phyloP scores from a whole-genome alignment of 2,329 filamentous ascomycete genomes.

The Exophiala sp. region DNA sequence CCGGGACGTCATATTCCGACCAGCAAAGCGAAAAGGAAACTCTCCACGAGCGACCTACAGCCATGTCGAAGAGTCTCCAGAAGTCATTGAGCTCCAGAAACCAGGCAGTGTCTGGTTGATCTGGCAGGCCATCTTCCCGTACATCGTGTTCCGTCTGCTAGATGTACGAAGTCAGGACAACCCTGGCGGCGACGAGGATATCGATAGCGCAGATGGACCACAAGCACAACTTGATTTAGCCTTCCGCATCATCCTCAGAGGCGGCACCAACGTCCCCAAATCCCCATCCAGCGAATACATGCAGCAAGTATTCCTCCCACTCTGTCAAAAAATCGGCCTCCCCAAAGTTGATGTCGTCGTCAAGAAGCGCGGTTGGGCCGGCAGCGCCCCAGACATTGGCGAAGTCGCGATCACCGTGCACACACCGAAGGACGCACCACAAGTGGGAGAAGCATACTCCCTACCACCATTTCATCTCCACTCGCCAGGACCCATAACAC shows the following conservation, averaged over 20 bases:
- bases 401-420: conserved; percentile 49
- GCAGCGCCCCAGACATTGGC: conserved; percentile 43
- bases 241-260: conserved; percentile 47
- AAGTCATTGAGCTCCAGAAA: conserved; percentile 43
- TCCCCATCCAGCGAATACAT: conserved; percentile 53
- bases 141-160: conserved; percentile 45
- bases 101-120: conserved; percentile 56
- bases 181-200: too few relatives aligned
- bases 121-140: conserved; percentile 59
- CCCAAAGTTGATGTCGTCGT: conserved; percentile 44
- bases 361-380: conserved; percentile 54
- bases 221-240: neutral
- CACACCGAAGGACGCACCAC: too few relatives aligned
- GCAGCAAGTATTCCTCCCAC: conserved; percentile 53
- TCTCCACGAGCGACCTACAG: neutral
- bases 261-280: conserved; percentile 56
- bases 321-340: conserved; percentile 50
- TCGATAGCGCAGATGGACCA: too few relatives aligned
- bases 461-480: too few relatives aligned
- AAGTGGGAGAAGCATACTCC: too few relatives aligned
- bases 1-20: conserved; percentile 33
- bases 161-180: neutral
- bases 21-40: conserved; percentile 1
- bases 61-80: neutral
- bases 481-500: conserved; percentile 32